Conservation (phyloP, 139 green algal species). For the Protoeuglena noctilucae region DNA sequence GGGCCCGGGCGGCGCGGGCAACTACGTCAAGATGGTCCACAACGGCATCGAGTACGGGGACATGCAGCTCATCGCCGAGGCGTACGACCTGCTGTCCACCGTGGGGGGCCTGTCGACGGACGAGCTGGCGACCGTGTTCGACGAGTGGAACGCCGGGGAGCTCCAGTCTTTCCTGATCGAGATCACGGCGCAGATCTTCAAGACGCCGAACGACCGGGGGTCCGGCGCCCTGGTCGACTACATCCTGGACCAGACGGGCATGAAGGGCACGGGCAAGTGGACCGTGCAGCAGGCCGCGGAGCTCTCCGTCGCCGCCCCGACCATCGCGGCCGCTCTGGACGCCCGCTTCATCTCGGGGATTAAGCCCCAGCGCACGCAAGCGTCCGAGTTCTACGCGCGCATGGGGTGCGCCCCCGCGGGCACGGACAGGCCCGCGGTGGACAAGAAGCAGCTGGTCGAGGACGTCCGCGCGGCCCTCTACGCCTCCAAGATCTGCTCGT, state of each 20-base stretch:
- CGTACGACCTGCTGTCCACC: constrained; percentile 89
- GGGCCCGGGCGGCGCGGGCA: constrained; percentile 68
- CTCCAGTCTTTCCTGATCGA: constrained; percentile 87
- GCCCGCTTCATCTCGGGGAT: constrained; percentile 43
- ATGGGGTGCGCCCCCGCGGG: constrained; percentile 16
- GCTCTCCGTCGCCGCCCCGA: constrained; percentile 77
- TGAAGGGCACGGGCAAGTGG: constrained; percentile 99
- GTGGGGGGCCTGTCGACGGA: constrained; percentile 87
- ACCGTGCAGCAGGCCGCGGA: constrained; percentile 97
- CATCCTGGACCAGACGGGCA: constrained; percentile 95
- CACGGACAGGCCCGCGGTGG: constrained; percentile 22
- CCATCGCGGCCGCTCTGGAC: constrained; percentile 87
- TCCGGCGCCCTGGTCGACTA: constrained; percentile 79
- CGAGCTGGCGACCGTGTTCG: constrained; percentile 74
- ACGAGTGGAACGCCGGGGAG: constrained; percentile 76
- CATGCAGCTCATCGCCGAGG: constrained; percentile 98
- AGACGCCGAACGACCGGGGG: constrained; percentile 57
- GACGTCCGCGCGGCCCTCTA: constrained; percentile 78
- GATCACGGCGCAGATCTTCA: constrained; percentile 82
- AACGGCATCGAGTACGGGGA: constrained; percentile 99
- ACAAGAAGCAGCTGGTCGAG: constrained; percentile 75
- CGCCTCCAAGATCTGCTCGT: constrained; percentile 84
- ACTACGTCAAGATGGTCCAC: constrained; percentile 99
- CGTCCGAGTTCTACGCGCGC: constrained; percentile 36
- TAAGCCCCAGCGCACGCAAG: constrained; percentile 78